Evolutionary conservation across 2,329 filamentous ascomycete species (phyloP), one percentile per base, ranked within the genome.

Genomic region (Phialophora tarda): DNA sequence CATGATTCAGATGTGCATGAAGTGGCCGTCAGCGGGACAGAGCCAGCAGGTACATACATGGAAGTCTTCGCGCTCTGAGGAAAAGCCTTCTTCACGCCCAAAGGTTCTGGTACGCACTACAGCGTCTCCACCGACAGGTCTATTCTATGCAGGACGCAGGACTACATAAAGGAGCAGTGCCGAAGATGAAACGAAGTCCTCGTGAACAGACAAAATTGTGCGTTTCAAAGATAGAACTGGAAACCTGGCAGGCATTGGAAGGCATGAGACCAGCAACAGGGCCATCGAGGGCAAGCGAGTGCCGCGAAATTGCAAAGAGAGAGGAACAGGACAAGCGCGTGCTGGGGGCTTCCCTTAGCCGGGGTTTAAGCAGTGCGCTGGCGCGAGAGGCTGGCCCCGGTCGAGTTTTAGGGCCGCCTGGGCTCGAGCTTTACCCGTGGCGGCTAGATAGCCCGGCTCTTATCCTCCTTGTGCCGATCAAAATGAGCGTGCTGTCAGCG

Each of bases 281-380:
- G 50, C 34, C 17, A 21, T 48, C 32, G 58, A 41, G 58, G 26
- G n/a, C 57, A 69, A 66, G 59, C 64, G 64, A 68, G 54, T 51
- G 32, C 56, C 14, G 61, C 54, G 64, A 69, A 59, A 69, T 69
- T 69, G 67, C 56, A 57, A 54, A 48, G n/a, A 48, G 67, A 64
- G 58, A 69, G 67, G 64, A 69, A 69, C 64, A 63, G 67, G 64
- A 47, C 38, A 67, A 66, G 64, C 47, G 59, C 59, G n/a, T 24
- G 8, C 7, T 55, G 53, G 7, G 28, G 48, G 48, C 48, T 59
- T 30, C 17, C 7, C n/a, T 59, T 59, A 50, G 57, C 41, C 41
- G 57, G 57, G 57, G 3, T 8, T 50, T 61, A 53, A 53, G 30
- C 44, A 12, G 47, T 53, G 59, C 5, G 47, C 30, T 61, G 59